Conservation (phyloP, 2,329 filamentous ascomycete species). For the Samsoniella hepiali region DNA sequence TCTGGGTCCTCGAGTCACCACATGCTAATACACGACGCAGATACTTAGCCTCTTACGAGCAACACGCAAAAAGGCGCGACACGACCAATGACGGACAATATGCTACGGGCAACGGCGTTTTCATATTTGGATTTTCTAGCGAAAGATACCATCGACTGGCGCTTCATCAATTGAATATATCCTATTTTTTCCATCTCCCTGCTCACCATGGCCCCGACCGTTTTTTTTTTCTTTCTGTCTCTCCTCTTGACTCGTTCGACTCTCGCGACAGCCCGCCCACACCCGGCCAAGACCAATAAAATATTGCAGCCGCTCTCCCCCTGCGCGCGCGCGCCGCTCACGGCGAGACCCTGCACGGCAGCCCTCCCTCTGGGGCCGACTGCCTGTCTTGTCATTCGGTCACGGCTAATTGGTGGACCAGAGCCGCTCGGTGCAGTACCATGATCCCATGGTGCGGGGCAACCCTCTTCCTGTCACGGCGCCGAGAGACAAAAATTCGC, state of each 20-base stretch:
- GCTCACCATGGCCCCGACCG: neutral
- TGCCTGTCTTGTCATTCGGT: neutral
- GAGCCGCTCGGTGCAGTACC: neutral
- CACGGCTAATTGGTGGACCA: conserved; percentile 6
- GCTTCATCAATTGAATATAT: conserved; percentile 7
- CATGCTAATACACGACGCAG: neutral
- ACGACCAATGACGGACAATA: conserved; percentile 15
- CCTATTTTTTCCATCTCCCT: neutral
- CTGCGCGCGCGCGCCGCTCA: neutral
- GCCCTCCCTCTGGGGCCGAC: neutral
- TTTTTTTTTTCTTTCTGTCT: neutral
- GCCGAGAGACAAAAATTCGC: neutral
- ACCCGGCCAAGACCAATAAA: conserved; percentile 1
- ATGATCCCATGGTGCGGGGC: neutral
- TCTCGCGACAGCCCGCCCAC: neutral
- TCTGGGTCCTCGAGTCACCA: neutral
- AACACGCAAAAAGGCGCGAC: conserved; percentile 9
- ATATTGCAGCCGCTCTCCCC: neutral
- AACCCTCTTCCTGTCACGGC: neutral
- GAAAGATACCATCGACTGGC: conserved; percentile 18
- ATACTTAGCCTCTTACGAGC: conserved; percentile 6
- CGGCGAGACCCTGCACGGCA: neutral
- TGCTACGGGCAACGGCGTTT: conserved; percentile 14
- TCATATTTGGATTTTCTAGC: conserved; percentile 10
- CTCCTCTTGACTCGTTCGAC: neutral